phyloP scores from a whole-genome alignment of 768 basidiomycete genomes.

The Pleurotus djamor region DNA sequence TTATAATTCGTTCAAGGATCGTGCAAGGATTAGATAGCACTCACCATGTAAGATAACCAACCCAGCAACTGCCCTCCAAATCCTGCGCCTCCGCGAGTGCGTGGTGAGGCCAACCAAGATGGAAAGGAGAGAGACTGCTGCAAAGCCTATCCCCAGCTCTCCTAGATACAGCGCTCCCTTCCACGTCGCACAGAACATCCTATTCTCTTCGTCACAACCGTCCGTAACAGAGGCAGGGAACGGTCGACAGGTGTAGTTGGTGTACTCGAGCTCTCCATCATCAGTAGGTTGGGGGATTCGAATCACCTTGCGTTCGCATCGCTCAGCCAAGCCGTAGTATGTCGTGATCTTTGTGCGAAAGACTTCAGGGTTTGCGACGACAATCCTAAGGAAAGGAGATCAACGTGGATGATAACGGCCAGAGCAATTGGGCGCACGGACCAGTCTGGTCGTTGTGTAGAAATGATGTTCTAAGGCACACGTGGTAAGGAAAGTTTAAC shows the following conservation, averaged over 20 bases:
- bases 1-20: not conserved
- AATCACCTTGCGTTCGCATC: slow-evolving; percentile 53
- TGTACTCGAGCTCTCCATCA: slow-evolving; percentile 46
- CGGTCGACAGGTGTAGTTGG: slow-evolving; percentile 56
- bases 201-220: slow-evolving; percentile 49
- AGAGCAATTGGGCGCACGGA: slow-evolving; percentile 24
- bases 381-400: slow-evolving; percentile 31
- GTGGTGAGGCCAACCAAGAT: slow-evolving; percentile 72
- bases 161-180: slow-evolving; percentile 65
- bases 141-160: slow-evolving; percentile 67
- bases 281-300: slow-evolving; percentile 42
- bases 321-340: slow-evolving; percentile 56
- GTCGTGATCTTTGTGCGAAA: slow-evolving; percentile 45
- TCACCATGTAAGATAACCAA: slow-evolving; percentile 61
- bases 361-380: slow-evolving; percentile 39
- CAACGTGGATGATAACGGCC: not conserved
- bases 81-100: slow-evolving; percentile 67
- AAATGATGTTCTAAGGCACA: slow-evolving; percentile 50
- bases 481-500: not conserved
- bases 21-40: not conserved
- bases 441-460: slow-evolving; percentile 63
- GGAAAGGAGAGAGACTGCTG: slow-evolving; percentile 50
- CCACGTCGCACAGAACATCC: slow-evolving; percentile 65
- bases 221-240: slow-evolving; percentile 60
- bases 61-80: slow-evolving; percentile 74